Conservation (phyloP, 805 yeast genomes). For the Candida wancherniae region DNA sequence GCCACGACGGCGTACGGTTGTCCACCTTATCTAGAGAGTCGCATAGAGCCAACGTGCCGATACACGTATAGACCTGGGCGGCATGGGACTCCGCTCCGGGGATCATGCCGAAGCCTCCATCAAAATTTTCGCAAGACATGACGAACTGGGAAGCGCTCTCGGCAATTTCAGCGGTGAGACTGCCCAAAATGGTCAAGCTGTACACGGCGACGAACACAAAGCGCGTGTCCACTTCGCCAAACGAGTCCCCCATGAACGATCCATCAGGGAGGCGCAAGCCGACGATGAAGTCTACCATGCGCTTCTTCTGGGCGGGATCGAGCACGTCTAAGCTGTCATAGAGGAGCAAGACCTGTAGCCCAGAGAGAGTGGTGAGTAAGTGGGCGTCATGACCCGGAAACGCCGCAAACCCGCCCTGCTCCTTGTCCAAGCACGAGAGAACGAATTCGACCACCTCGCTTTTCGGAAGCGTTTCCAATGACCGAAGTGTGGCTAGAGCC, state of each 20-base stretch:
- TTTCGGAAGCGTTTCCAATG: slow-evolving; percentile 50
- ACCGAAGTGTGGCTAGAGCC: slow-evolving; percentile 59
- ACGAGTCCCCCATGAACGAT: slow-evolving; percentile 82
- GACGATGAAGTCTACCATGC: slow-evolving; percentile 23
- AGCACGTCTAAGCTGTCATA: slow-evolving; percentile 48
- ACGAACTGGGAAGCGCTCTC: slow-evolving; percentile 66
- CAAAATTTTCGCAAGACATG: slow-evolving; percentile 74
- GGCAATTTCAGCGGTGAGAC: slow-evolving; percentile 49
- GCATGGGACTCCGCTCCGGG: slow-evolving; percentile 97
- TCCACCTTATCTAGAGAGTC: slow-evolving; percentile 37
- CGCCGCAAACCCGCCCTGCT: slow-evolving; percentile 81
- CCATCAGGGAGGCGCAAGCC: slow-evolving; percentile 58
- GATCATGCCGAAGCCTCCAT: slow-evolving; percentile 90
- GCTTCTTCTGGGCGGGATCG: slow-evolving; percentile 23
- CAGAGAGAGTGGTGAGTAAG: slow-evolving; percentile 77
- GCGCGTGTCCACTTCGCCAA: slow-evolving; percentile 91
- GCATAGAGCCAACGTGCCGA: slow-evolving; percentile 62
- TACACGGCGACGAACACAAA: slow-evolving; percentile 82
- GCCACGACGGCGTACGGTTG: slow-evolving; percentile 71
- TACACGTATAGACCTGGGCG: slow-evolving; percentile 83
- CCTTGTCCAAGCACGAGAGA: slow-evolving; percentile 53
- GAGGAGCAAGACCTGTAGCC: slow-evolving; percentile 70
- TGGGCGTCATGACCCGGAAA: slow-evolving; percentile 89
- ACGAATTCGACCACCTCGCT: slow-evolving; percentile 67
- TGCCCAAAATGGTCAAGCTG: slow-evolving; percentile 64